These are phyloP conservation scores for Amanita fuliginea DNA, from an alignment of 768 basidiomycete species.

Conservation along the genomic window DNA sequence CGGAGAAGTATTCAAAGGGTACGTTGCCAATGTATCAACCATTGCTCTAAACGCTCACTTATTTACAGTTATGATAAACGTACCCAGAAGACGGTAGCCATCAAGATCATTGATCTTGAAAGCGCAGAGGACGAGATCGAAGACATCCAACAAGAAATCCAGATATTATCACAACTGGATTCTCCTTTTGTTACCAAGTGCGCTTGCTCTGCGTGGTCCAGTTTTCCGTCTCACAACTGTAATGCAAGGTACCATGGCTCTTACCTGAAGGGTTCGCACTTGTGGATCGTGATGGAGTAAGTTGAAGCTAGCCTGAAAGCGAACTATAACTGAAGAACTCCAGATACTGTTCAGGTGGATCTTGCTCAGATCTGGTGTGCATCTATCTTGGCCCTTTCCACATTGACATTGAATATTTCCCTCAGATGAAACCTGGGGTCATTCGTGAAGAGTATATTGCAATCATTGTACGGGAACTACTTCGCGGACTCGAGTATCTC, in stretches of 20 bases:
- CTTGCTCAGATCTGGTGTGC: constrained; percentile 87
- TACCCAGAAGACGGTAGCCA: constrained; percentile 94
- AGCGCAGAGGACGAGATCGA: constrained; percentile 99
- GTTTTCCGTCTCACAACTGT: constrained; percentile 8
- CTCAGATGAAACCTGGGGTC: constrained; percentile 94
- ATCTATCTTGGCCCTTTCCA: constrained; percentile 6
- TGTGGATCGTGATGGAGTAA: constrained; percentile 99
- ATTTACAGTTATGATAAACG: constrained; percentile 77
- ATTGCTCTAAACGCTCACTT: constrained; percentile 11
- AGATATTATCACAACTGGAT: constrained; percentile 93
- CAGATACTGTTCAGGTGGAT: constrained; percentile 96
- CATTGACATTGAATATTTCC: constrained; percentile 9
- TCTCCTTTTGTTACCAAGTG: constrained; percentile 94
- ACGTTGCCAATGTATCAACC: constrained; percentile 12
- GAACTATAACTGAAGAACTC: constrained; percentile 6
- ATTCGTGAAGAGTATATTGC: constrained; percentile 99
- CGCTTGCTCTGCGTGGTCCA: constrained; percentile 17
- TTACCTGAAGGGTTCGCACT: constrained; percentile 86
- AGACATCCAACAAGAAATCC: constrained; percentile 98
- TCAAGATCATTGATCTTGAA: constrained; percentile 99
- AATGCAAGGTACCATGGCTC: constrained; percentile 80
- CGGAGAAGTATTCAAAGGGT: constrained; percentile 99
- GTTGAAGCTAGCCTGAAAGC: constrained; percentile 14
- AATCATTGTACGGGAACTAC: constrained; percentile 86
- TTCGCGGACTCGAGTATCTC: constrained; percentile 89